Evolutionary conservation across 345 rosid species (phyloP).

Genomic region (Hibiscus tridactylites): DNA sequence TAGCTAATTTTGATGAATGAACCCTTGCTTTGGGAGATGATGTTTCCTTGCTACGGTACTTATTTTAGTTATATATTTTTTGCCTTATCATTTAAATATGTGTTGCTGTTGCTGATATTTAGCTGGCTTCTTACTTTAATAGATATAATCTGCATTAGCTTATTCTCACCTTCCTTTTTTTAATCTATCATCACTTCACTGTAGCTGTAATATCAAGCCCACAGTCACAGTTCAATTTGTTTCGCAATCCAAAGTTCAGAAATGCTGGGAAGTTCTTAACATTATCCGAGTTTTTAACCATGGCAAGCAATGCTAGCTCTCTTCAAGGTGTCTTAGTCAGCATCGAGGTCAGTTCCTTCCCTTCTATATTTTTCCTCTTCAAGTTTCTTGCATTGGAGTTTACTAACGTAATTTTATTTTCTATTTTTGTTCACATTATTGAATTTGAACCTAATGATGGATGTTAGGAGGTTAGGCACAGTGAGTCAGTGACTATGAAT

Average conservation of each 20-base stretch:
- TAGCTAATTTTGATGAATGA: neutral
- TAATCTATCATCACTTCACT: slow-evolving; percentile 2
- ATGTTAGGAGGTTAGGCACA: neutral
- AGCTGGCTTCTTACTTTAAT: neutral
- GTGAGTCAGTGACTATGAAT: neutral
- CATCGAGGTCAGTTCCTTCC: slow-evolving; percentile 60
- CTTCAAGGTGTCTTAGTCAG: slow-evolving; percentile 70
- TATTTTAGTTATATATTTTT: neutral
- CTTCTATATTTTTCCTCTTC: neutral
- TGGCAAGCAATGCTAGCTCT: slow-evolving; percentile 57
- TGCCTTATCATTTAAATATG: neutral
- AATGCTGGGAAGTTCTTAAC: slow-evolving; percentile 41
- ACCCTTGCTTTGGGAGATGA: neutral
- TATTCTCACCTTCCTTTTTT: neutral
- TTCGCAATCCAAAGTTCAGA: slow-evolving; percentile 49
- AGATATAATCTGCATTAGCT: neutral
- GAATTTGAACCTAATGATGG: neutral
- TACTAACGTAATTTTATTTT: neutral
- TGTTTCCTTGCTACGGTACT: neutral
- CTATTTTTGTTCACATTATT: neutral
- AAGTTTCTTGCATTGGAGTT: neutral
- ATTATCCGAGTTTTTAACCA: slow-evolving; percentile 48
- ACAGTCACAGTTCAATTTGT: slow-evolving; percentile 10
- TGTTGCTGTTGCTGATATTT: neutral
- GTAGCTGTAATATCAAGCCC: slow-evolving; percentile 65